Evolutionary conservation across 768 basidiomycete species (phyloP).

Genomic region (Naematelia aurantialba): DNA sequence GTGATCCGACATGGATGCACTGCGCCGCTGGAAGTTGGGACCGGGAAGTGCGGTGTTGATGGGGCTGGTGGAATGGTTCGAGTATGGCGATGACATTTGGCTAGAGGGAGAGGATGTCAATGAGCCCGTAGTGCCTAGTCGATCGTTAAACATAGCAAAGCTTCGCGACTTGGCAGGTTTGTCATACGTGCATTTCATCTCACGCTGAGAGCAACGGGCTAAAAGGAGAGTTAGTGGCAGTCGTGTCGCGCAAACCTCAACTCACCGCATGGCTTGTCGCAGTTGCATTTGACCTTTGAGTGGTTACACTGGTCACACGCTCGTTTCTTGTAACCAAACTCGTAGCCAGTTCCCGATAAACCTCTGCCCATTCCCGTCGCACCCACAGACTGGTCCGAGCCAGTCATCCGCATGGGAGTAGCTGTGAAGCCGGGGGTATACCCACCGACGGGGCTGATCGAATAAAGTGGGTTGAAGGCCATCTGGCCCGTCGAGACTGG

Average conservation of each 20-base stretch:
- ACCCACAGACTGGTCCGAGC: conserved; percentile 24
- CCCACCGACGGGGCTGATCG: neutral
- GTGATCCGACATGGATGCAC: neutral
- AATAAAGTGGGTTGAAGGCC: conserved; percentile 1
- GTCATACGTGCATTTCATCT: conserved; percentile 34
- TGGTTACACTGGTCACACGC: conserved; percentile 50
- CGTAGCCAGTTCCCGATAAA: conserved; percentile 15
- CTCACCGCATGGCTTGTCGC: conserved; percentile 44
- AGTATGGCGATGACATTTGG: conserved; percentile 33
- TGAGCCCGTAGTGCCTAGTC: conserved; percentile 4
- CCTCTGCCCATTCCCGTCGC: conserved; percentile 9
- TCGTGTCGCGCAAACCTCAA: neutral
- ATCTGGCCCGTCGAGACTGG: neutral
- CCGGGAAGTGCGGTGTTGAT: neutral
- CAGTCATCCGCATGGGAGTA: conserved; percentile 20
- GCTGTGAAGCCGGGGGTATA: conserved; percentile 18
- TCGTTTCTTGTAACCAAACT: conserved; percentile 41
- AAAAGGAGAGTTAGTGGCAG: neutral
- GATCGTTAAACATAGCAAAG: conserved; percentile 9
- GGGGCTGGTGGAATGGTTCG: conserved; percentile 1
- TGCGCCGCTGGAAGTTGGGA: neutral
- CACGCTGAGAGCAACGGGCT: conserved; percentile 38
- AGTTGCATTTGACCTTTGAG: conserved; percentile 48
- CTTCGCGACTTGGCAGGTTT: conserved; percentile 28
- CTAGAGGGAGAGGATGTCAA: conserved; percentile 21